Evolutionary conservation across 2,329 filamentous ascomycete genomes (phyloP), one percentile per base, ranked within the genome.

Genomic region (Curvularia verruculosa): DNA sequence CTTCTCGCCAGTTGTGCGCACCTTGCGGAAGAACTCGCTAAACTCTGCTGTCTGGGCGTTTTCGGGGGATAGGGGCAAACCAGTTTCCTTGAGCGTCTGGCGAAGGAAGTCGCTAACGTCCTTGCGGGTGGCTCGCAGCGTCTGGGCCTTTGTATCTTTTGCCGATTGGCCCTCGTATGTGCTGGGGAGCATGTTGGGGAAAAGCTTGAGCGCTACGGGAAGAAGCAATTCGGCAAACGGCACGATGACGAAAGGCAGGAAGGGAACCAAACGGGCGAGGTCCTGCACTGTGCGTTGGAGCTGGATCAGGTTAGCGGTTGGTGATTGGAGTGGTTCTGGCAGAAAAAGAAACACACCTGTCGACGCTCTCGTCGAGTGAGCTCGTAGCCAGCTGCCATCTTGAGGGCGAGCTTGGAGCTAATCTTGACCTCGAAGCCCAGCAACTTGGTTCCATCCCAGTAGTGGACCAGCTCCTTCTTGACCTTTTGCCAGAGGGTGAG

Each of bases 331-430:
- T 24, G 13, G 18, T 10, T 43, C 13, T 23, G 9, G 6, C n/a
- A 29, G 43, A 8, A 45, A 46, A 15, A 41, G 24, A 47, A 49
- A 15, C 55, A 7, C 66, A 86, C 84, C 79, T 98, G 95, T 73
- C 93, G 87, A 79, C 95, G 87, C 81, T 99, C 95, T 80, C 95
- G 87, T 63, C 95, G 88, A 57, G 91, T 97, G 63, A 99, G 86
- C 78, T 99, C 95, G 79, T 99, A 99, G 7, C 95, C 95, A 57
- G 91, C 93, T 13, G 93, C 92, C 95, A 99, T 99, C 82, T 97
- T 98, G 76, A 97, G 78, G 5, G 93, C 95, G 65, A 99, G 81
- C 61, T 89, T 89, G 60, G 90, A 91, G 77, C 94, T 98, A 75
- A 99, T 99, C 78, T 83, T 91, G 74, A 98, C 88, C 79, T 99